Conservation (phyloP, 78 protist species). For the Creolimax fragrantissima region DNA sequence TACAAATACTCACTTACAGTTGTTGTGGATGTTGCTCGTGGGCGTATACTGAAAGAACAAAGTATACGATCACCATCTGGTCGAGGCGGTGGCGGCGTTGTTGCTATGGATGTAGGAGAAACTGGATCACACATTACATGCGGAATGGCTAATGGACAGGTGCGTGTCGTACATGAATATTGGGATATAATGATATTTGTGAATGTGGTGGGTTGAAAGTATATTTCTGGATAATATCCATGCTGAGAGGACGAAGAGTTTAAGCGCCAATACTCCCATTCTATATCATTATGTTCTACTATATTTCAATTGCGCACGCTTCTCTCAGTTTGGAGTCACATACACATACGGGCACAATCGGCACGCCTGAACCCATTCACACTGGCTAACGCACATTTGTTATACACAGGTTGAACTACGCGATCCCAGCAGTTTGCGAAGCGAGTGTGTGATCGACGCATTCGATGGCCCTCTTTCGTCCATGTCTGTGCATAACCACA, state of each 20-base stretch:
- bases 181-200: too few relatives aligned
- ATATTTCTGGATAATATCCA: too few relatives aligned
- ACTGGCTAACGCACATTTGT: too few relatives aligned
- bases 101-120: not conserved
- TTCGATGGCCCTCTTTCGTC: not conserved
- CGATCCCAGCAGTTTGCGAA: not conserved
- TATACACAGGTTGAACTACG: not conserved
- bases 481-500: not conserved
- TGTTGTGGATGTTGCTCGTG: not conserved
- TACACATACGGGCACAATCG: too few relatives aligned
- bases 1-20: too few relatives aligned
- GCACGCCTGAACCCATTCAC: too few relatives aligned
- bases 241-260: too few relatives aligned
- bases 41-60: not conserved
- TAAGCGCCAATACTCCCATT: too few relatives aligned
- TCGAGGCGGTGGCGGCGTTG: not conserved
- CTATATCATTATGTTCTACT: too few relatives aligned
- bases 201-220: too few relatives aligned
- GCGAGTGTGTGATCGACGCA: not conserved
- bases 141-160: not conserved
- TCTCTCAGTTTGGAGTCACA: too few relatives aligned
- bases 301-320: too few relatives aligned
- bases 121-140: not conserved
- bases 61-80: not conserved
- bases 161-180: not conserved